Evolutionary conservation across 768 basidiomycete genomes (phyloP).

Genomic region (Lentinus brumalis): DNA sequence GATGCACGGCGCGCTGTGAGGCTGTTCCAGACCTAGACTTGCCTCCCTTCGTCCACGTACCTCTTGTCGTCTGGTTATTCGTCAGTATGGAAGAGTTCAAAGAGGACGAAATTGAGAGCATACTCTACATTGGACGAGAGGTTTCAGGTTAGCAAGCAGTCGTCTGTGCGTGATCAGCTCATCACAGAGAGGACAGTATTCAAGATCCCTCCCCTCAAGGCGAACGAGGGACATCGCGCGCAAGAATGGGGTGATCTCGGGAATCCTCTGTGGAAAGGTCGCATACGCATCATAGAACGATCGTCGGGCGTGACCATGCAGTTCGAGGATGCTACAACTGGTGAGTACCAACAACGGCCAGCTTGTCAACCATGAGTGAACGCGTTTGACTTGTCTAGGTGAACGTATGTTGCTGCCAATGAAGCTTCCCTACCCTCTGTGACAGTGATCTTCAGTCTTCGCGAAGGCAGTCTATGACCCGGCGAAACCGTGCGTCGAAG

Average conservation of each 20-base stretch:
- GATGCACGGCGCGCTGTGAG: background rate
- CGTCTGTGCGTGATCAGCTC: constrained; percentile 9
- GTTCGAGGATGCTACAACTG: constrained; percentile 80
- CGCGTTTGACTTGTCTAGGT: constrained; percentile 5
- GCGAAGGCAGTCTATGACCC: constrained; percentile 84
- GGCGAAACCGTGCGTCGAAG: constrained; percentile 82
- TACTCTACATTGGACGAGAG: constrained; percentile 88
- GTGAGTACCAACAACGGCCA: constrained; percentile 44
- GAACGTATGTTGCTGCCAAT: constrained; percentile 14
- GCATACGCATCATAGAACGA: constrained; percentile 82
- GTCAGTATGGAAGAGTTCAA: constrained; percentile 50
- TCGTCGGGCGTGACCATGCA: constrained; percentile 66
- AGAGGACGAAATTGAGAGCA: constrained; percentile 78
- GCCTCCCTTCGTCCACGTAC: background rate
- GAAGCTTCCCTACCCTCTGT: background rate
- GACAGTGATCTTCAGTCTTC: constrained; percentile 57
- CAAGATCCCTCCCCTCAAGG: constrained; percentile 86
- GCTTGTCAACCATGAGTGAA: constrained; percentile 12
- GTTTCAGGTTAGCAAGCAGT: constrained; percentile 66
- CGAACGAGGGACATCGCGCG: constrained; percentile 88
- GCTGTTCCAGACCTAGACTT: constrained; percentile 5
- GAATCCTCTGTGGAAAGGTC: constrained; percentile 87
- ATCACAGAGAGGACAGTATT: constrained; percentile 58
- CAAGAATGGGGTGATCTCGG: constrained; percentile 91
- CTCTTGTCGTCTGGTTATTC: background rate